Conservation (phyloP, 768 basidiomycete genomes). For the Favolaschia claudopus region DNA sequence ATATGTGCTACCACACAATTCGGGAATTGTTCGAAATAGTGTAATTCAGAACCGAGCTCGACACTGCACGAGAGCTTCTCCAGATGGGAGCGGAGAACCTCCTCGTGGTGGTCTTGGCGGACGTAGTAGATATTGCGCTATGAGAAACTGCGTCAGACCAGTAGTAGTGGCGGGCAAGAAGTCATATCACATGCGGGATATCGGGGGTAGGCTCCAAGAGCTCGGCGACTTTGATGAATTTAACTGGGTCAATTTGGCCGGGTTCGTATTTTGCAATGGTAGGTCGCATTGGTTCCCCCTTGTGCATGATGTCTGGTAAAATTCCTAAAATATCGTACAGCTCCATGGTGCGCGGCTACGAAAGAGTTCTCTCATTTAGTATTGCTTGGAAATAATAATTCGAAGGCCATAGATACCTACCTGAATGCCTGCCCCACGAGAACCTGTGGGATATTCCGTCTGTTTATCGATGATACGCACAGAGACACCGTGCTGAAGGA, state of each 20-base stretch:
- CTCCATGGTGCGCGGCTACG: constrained; percentile 36
- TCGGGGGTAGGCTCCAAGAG: constrained; percentile 27
- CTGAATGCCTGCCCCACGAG: constrained; percentile 35
- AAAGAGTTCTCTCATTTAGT: no score
- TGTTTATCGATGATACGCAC: constrained; percentile 44
- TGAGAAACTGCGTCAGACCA: neutral
- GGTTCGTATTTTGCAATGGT: constrained; percentile 21
- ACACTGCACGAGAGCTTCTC: constrained; percentile 36
- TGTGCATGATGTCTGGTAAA: constrained; percentile 20
- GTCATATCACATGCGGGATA: constrained; percentile 33
- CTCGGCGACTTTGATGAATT: neutral
- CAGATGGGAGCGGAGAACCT: constrained; percentile 40
- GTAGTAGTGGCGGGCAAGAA: no score
- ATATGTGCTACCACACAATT: constrained; percentile 40
- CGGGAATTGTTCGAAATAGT: constrained; percentile 39
- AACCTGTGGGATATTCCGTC: constrained; percentile 25
- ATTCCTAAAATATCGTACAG: constrained; percentile 33
- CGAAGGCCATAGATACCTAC: constrained; percentile 16
- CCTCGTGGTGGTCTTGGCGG: constrained; percentile 38
- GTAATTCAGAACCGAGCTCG: constrained; percentile 45
- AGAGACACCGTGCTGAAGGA: constrained; percentile 37
- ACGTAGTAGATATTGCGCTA: constrained; percentile 30
- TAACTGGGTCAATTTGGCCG: constrained; percentile 13
- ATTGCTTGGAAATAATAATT: neutral
- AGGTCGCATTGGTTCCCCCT: neutral